These are phyloP conservation scores for Diaporthe eres DNA, from an alignment of 2,329 filamentous ascomycete species.

Conservation along the genomic window DNA sequence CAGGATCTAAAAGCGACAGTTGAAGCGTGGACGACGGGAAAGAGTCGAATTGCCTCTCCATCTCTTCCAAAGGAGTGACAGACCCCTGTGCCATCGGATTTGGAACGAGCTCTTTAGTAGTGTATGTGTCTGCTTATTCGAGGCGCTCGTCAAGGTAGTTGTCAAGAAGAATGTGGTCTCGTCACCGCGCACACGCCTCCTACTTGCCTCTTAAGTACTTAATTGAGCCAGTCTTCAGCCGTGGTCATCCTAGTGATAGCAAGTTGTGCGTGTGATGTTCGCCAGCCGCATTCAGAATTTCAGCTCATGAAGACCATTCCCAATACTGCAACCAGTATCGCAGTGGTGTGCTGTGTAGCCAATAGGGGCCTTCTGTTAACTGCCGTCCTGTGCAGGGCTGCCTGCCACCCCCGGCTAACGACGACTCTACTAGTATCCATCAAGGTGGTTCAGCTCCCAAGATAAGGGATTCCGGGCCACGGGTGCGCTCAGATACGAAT, in stretches of 20 bases:
- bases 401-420: neutral
- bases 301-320: constrained; percentile 5
- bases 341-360: neutral
- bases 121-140: neutral
- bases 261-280: neutral
- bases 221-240: too few relatives aligned
- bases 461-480: neutral
- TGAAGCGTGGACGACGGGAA: constrained; percentile 1
- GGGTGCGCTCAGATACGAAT: neutral
- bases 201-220: neutral
- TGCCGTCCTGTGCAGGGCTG: neutral
- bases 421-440: neutral
- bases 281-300: neutral
- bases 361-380: neutral
- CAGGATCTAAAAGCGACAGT: neutral
- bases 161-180: too few relatives aligned
- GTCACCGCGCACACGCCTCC: too few relatives aligned
- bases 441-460: neutral
- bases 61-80: neutral
- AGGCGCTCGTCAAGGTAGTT: neutral
- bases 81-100: constrained; percentile 1
- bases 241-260: neutral
- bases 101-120: too few relatives aligned
- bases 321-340: neutral
- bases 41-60: neutral